Evolutionary conservation across 495 filamentous ascomycete genomes (phyloP).

Genomic region (Neurospora sublineolata): DNA sequence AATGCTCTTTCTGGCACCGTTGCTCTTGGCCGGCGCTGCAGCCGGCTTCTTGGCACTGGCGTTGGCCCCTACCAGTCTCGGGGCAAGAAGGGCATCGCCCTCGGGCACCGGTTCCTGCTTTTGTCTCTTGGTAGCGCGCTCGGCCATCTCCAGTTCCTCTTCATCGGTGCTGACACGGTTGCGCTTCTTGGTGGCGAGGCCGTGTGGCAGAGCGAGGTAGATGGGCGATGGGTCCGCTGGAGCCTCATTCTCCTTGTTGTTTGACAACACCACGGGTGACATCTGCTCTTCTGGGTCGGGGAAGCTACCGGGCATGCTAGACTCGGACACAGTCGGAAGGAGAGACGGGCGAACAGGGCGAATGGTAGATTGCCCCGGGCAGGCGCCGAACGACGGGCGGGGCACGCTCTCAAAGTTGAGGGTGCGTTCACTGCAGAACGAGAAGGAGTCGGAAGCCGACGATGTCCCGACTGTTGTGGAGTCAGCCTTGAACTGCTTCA

Average conservation of each 20-base stretch:
- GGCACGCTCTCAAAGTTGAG: slow-evolving; percentile 33
- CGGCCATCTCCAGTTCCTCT: slow-evolving; percentile 32
- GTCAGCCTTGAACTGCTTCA: slow-evolving; percentile 14
- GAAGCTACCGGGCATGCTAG: slow-evolving; percentile 40
- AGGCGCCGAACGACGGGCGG: slow-evolving; percentile 35
- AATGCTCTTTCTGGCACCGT: slow-evolving; percentile 17
- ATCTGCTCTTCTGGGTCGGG: slow-evolving; percentile 11
- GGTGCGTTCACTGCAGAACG: slow-evolving; percentile 47
- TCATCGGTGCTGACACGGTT: slow-evolving; percentile 42
- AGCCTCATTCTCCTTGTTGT: slow-evolving; percentile 39
- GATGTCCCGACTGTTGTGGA: slow-evolving; percentile 10
- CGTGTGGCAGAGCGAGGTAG: slow-evolving; percentile 43
- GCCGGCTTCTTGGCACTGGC: not conserved
- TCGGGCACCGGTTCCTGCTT: slow-evolving; percentile 36
- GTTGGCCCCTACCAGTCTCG: slow-evolving; percentile 17
- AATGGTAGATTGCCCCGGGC: slow-evolving; percentile 43
- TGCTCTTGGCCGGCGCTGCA: slow-evolving; percentile 3
- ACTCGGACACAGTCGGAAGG: slow-evolving; percentile 15
- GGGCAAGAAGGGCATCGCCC: slow-evolving; percentile 31
- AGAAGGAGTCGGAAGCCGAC: slow-evolving; percentile 42
- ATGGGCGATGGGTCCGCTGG: slow-evolving; percentile 11
- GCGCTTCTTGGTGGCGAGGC: slow-evolving; percentile 65
- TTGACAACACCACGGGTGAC: not conserved
- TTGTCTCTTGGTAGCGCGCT: slow-evolving; percentile 36
- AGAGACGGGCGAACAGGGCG: slow-evolving; percentile 46